Evolutionary conservation across 2,329 filamentous ascomycete genomes (phyloP), one percentile per base, ranked within the genome.

Genomic region (Karstenula rhodostoma): DNA sequence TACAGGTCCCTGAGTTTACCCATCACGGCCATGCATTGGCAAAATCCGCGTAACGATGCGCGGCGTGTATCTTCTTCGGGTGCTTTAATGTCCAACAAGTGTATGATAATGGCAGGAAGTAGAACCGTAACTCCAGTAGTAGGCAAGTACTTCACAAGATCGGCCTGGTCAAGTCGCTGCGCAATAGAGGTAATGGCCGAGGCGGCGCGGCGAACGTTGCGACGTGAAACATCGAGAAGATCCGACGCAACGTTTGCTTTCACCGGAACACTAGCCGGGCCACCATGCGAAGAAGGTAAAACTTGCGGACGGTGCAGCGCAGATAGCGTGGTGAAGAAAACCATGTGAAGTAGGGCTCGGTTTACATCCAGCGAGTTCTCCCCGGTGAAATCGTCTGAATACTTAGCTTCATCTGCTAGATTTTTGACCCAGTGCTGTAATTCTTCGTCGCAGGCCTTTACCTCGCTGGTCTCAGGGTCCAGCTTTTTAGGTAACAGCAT

Each of bases 281-380:
- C 81, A 43, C 78, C 78, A 12, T 90, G 87, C 13, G 88, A 87
- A 0, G 90, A 90, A 0, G 93, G 93, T 43, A 97, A 85, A 60
- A 97, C 94, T 67, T 96, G 93, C 2, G 94, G 94, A 32, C 94
- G 89, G 77, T 97, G 94, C 19, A 98, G 84, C 3, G 94, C 94
- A 55, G 93, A 97, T 19, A 96, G 85, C 0, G 94, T 96, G 1
- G 94, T 96, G 77, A 93, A 91, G 78, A 96, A 97, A 1, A 97
- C 89, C 90, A 97, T 96, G 77, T 96, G 93, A 37, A 98, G 82
- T 22, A 97, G 83, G n/a, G 91, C 92, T 50, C 92, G 87, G 74
- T 97, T 93, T 2, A 97, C 80, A 63, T 86, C 83, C 51, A 89
- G 87, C 4, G 87, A 83, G 42, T 84, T 83, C 35, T 88, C 89